Base-by-base conservation (phyloP, 2,329 filamentous ascomycete genomes). In the Pochonia chlamydosporia region DNA sequence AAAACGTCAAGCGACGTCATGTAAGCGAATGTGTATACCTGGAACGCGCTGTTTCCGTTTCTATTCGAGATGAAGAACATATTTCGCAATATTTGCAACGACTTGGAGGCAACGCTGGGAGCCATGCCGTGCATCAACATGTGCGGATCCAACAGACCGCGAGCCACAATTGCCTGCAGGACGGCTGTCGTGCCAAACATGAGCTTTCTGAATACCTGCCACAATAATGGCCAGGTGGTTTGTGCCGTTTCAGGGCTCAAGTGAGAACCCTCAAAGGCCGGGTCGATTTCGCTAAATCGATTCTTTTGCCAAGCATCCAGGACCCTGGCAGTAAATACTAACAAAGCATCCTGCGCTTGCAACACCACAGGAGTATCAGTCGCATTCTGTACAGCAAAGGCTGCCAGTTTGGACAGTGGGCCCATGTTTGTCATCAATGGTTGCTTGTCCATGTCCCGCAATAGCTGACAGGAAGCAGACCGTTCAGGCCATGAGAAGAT, bases 11-110 rank as follows among this genome's bases (percentile, higher is more conserved):
- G 81, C 3, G 89, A 84, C 1, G 87, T 82, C 20, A 95, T 75
- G 57, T 90, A 89, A 23, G 89, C 84, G 60, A 96, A 96, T 2
- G 79, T 82, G 64, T 95, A 92, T 49, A 89, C 86, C 46, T 91
- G 88, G 58, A 95, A 95, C 2, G 81, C 77, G 51, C 78, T 80
- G 47, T 85, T 82, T 18, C 85, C 84, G 47, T 87, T 77, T 33
- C 87, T 78, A 13, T 82, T 84, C 1, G 88, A 89, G 52, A 96
- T 81, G 63, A 96, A 96, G 65, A 84, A 89, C 18, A 95, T 69
- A 57, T 88, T 85, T 24, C 89, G 82, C 10, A 96, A 76, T 11
- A 81, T 81, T 51, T 85, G 82, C 14, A 96, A 74, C 1, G 84
- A 80, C 61, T 87, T 87, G 40, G 81, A 72, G 5, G 88, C 87